Conservation (phyloP, 768 basidiomycete genomes). For the Lentinula detonsa region DNA sequence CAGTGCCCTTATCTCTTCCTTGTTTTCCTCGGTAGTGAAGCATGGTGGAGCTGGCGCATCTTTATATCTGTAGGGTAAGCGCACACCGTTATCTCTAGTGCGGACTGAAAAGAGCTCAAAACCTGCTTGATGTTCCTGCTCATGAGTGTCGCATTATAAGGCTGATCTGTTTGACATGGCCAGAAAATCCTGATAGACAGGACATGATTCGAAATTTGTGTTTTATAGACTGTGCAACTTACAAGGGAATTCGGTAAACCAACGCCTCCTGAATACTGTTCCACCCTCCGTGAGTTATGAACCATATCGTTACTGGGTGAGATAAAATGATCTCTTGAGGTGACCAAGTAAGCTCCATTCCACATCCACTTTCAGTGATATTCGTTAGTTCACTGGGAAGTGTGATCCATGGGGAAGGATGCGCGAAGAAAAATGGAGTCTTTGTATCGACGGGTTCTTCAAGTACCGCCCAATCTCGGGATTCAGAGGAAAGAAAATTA, state of each 20-base stretch:
- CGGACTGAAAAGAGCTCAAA: background rate
- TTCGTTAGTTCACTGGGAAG: background rate
- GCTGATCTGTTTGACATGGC: background rate
- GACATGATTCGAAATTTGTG: background rate
- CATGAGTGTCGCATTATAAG: background rate
- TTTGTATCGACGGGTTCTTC: background rate
- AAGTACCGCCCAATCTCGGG: background rate
- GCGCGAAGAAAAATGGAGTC: background rate
- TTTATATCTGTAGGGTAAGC: background rate
- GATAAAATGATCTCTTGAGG: background rate
- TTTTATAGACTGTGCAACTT: background rate
- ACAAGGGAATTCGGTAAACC: background rate
- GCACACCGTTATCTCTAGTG: background rate
- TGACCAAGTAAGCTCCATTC: background rate
- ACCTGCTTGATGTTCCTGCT: background rate
- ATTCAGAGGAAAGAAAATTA: background rate
- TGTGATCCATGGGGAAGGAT: background rate
- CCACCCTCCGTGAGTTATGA: constrained; percentile 2
- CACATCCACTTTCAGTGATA: background rate
- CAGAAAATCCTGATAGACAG: background rate
- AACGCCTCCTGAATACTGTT: constrained; percentile 1
- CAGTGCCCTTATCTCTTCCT: background rate
- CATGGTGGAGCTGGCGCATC: background rate
- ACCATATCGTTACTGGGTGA: background rate
- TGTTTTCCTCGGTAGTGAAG: background rate